Evolutionary conservation across 352 stramenopile species (phyloP), one percentile per base, ranked within the genome.

Genomic region (Phytophthora melonis): DNA sequence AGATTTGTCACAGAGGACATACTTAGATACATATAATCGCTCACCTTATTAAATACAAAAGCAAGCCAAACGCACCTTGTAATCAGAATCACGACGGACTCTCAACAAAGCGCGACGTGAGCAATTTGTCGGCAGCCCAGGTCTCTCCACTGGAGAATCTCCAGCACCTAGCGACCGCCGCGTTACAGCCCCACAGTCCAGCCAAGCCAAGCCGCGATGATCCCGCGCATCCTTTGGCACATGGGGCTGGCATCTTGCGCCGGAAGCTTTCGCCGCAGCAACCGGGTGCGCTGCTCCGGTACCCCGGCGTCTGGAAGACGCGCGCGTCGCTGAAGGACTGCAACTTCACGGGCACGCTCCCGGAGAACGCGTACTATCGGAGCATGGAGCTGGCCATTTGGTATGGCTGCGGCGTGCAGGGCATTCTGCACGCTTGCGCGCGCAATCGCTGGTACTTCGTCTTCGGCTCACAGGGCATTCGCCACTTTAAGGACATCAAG

Each of bases 341-440:
- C 41, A 50, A 50, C 41, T 83, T 87, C 71, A 66, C 64, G 25
- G 58, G 66, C 63, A 88, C 80, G 45, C 72, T 93, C 18, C 79
- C 74, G 11, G 83, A 93, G 63, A 88, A 90, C 63, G 83, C 84
- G 10, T 93, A 91, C 70, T 89, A 92, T 52, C 85, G 81, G 53
- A 85, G 84, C 56, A 91, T 93, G 84, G 86, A 93, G 75, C 74
- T 91, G 52, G 80, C 86, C 7, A 89, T 91, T 66, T 91, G 84
- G 82, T 92, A 91, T 58, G 82, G 78, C 67, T 90, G 83, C 60
- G 86, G 81, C 74, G 65, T 77, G 30, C 82, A 89, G 36, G 84
- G 84, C 21, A 91, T 91, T 54, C 70, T 91, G 52, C 78, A 89
- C 58, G 79, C 75, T 9, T 89, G 82, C 56, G 77, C 72, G 19